Evolutionary conservation across 345 rosid genomes (phyloP).

Genomic region (Citrus reticulata): DNA sequence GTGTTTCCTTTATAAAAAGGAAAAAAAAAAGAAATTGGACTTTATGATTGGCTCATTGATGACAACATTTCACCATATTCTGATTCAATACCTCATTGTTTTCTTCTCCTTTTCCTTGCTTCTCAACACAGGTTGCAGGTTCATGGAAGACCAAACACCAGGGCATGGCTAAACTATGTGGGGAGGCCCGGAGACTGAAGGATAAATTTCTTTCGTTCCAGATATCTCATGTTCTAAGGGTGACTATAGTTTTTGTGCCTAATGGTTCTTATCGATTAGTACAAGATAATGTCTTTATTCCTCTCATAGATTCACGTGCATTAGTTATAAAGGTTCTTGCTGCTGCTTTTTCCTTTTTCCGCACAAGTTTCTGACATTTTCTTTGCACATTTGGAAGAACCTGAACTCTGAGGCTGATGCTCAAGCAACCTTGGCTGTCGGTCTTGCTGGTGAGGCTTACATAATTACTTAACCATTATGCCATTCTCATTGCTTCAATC

Average conservation of each 20-base stretch:
- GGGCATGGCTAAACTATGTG: conserved; percentile 39
- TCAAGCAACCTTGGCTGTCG: conserved; percentile 71
- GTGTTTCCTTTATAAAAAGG: neutral
- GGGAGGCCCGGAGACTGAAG: conserved; percentile 52
- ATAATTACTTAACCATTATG: neutral
- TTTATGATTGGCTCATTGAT: neutral
- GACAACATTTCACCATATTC: neutral
- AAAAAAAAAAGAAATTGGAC: neutral
- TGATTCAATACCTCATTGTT: neutral
- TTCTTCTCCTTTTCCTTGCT: conserved; percentile 2
- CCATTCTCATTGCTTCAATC: neutral
- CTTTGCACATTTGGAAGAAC: conserved; percentile 30
- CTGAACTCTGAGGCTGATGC: conserved; percentile 75
- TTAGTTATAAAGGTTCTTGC: neutral
- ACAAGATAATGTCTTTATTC: neutral
- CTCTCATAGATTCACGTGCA: neutral
- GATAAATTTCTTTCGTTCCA: conserved; percentile 49
- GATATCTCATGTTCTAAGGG: conserved; percentile 80
- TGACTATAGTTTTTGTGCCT: conserved; percentile 15
- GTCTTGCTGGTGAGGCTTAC: conserved; percentile 61
- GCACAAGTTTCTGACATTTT: conserved; percentile 14
- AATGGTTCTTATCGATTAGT: neutral
- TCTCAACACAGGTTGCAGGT: conserved; percentile 59
- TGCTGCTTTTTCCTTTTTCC: neutral
- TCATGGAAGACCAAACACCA: conserved; percentile 62